Evolutionary conservation across 306 rosid genomes (phyloP).

Genomic region (Canavalia ensiformis): DNA sequence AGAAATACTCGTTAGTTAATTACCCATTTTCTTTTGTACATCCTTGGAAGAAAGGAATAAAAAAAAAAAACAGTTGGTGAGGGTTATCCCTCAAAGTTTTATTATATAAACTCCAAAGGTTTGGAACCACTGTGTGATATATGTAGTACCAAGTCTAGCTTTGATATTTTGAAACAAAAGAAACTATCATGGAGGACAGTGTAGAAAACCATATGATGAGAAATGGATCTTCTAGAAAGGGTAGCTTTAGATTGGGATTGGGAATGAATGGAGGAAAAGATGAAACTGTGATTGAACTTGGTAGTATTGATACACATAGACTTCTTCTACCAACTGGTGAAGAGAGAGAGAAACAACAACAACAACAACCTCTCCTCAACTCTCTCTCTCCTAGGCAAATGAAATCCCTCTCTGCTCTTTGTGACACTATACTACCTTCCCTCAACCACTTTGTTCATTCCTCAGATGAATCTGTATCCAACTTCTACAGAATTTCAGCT

Average conservation of each 20-base stretch:
- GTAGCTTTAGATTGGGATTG: constrained; percentile 49
- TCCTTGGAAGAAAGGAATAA: not conserved
- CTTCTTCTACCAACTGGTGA: constrained; percentile 43
- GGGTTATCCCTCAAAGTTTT: not conserved
- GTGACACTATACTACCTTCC: constrained; percentile 79
- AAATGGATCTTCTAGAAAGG: constrained; percentile 43
- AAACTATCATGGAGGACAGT: not conserved
- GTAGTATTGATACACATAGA: constrained; percentile 52
- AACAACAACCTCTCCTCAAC: constrained; percentile 28
- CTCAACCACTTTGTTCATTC: constrained; percentile 8
- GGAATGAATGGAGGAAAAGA: constrained; percentile 31
- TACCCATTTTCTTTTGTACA: not conserved
- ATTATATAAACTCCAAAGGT: constrained; percentile 23
- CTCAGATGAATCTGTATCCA: constrained; percentile 40
- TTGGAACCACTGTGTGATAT: not conserved
- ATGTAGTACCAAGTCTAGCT: not conserved
- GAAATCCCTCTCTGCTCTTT: constrained; percentile 65
- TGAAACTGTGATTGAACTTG: constrained; percentile 50
- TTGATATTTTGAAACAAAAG: not conserved
- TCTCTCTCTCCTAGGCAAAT: constrained; percentile 64
- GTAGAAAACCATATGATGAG: not conserved
- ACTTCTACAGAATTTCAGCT: constrained; percentile 66
- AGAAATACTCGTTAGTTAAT: not conserved
- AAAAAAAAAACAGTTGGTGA: not conserved
- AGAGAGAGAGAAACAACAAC: constrained; percentile 24